These are phyloP conservation scores for Melanopsichium pennsylvanicum DNA, from an alignment of 1,284 basidiomycete genomes.

Conservation along the genomic window DNA sequence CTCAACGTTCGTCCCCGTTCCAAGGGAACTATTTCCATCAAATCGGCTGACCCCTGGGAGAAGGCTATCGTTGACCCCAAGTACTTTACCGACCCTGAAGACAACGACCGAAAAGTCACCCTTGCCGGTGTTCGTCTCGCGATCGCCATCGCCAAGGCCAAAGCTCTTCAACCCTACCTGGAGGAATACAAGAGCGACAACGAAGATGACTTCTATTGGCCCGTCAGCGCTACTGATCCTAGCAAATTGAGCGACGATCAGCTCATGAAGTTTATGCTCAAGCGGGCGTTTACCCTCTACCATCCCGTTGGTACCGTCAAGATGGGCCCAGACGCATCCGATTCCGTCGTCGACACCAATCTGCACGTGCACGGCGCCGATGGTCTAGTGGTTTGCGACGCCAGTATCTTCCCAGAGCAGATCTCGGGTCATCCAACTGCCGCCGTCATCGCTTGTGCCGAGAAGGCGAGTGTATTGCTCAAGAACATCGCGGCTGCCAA, in stretches of 20 bases:
- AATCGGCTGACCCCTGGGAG: constrained; percentile 39
- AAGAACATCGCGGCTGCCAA: constrained; percentile 23
- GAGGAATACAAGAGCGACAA: constrained; percentile 40
- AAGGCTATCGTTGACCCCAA: constrained; percentile 46
- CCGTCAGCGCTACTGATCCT: constrained; percentile 44
- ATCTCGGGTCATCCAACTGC: constrained; percentile 53
- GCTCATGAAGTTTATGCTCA: constrained; percentile 66
- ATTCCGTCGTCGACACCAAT: constrained; percentile 45
- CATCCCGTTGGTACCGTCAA: constrained; percentile 70
- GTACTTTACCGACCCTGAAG: constrained; percentile 45
- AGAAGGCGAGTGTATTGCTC: constrained; percentile 43
- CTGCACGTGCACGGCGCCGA: constrained; percentile 45
- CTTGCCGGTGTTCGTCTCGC: constrained; percentile 44
- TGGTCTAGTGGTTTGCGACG: constrained; percentile 53
- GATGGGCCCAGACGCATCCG: constrained; percentile 27
- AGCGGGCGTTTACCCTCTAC: constrained; percentile 72
- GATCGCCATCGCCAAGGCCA: constrained; percentile 26
- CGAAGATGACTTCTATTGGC: constrained; percentile 45
- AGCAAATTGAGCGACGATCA: constrained; percentile 54
- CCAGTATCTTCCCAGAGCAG: constrained; percentile 53
- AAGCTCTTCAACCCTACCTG: constrained; percentile 37
- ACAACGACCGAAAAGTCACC: constrained; percentile 51
- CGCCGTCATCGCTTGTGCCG: constrained; percentile 44
- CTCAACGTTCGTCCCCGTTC: constrained; percentile 50
- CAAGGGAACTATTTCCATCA: constrained; percentile 38